Evolutionary conservation across 1,284 basidiomycete genomes (phyloP).

Genomic region (Ustanciosporium gigantosporum): DNA sequence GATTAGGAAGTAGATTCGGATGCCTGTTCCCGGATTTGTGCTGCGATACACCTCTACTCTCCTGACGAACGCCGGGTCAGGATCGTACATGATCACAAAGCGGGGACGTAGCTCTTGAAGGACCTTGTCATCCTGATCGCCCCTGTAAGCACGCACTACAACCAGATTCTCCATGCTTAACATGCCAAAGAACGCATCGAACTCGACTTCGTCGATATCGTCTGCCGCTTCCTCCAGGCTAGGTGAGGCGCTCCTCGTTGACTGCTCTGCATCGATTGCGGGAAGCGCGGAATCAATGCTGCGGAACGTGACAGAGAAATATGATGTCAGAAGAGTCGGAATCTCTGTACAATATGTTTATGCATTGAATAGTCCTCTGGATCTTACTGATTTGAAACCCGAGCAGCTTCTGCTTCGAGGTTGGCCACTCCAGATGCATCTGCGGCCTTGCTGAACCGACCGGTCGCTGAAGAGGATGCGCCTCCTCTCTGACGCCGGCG

Average conservation of each 20-base stretch:
- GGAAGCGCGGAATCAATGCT: conserved; percentile 11
- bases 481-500: conserved; percentile 61
- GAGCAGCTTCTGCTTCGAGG: conserved; percentile 65
- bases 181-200: conserved; percentile 78
- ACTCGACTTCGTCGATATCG: conserved; percentile 31
- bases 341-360: too few relatives aligned
- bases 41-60: conserved; percentile 85
- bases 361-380: too few relatives aligned
- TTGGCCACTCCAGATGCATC: conserved; percentile 13
- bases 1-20: conserved; percentile 94
- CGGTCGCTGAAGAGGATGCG: conserved; percentile 2
- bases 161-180: conserved; percentile 79
- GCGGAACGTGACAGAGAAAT: background rate
- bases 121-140: conserved; percentile 87
- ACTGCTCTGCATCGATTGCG: conserved; percentile 4
- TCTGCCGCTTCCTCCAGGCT: conserved; percentile 12
- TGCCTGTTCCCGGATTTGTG: conserved; percentile 79
- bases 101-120: conserved; percentile 85
- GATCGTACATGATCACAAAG: conserved; percentile 89
- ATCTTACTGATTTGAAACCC: conserved; percentile 69
- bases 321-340: too few relatives aligned
- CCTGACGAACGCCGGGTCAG: conserved; percentile 87
- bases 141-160: conserved; percentile 83
- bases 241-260: background rate
- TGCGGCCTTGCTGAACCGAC: conserved; percentile 10